Base-by-base conservation (phyloP, 2,329 filamentous ascomycete genomes). In the Cladosporium sp. region DNA sequence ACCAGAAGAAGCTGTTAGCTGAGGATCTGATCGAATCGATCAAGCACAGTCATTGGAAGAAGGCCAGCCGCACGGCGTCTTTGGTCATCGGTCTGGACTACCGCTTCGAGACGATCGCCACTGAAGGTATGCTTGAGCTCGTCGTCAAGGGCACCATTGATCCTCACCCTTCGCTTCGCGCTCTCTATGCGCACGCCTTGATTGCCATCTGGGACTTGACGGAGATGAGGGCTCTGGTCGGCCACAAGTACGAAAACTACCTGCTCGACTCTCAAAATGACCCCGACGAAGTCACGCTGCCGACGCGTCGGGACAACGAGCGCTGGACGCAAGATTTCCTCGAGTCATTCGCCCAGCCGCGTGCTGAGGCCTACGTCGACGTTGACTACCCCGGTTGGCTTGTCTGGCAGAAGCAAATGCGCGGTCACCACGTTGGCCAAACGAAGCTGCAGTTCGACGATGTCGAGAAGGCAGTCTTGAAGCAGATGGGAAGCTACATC, bases 351-450 rank as follows among this genome's bases (percentile, higher is more conserved):
- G 83, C 84, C 8, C 79, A 86, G 42, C 84, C 86, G 5, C 84
- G 84, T 27, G 85, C 89, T 0, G 84, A 95, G 56, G 96, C 95
- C 67, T 95, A 91, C 66, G 83, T 97, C 40, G 93, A 99, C 64
- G 81, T 84, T 49, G 92, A 97, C 65, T 88, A 95, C 65, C 89
- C 92, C 4, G 93, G 93, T 27, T 99, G 95, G 95, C 78, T 99
- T 15, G 90, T 95, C 0, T 99, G 93, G 93, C 87, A 86, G 47
- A 89, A 93, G 68, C 83, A 79, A 27, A 92, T 97, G 75, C 84
- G 83, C 12, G 93, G 86, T 0, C 90, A 85, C 67, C 82, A 83
- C 54, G 83, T 86, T 2, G 85, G 87, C 47, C 83, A 90, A 20
- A 74, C 73, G 66, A 69, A 84, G 69, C 63, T 96, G 74, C 69